phyloP scores from a whole-genome alignment of 345 rosid genomes.

The Pistacia integerrima region DNA sequence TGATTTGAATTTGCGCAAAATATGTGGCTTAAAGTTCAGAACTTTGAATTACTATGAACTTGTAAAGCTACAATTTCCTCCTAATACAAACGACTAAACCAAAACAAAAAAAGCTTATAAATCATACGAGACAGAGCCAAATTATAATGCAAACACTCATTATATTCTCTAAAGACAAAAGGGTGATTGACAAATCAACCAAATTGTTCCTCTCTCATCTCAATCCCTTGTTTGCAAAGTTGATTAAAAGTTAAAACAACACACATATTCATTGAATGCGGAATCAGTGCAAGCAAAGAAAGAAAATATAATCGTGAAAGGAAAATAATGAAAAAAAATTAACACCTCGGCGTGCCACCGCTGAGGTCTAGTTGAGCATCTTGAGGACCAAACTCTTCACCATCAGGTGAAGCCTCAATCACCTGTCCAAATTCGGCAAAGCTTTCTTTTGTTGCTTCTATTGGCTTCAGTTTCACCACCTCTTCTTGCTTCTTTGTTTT shows the following conservation, averaged over 20 bases:
- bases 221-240: neutral
- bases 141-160: no score
- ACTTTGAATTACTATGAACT: neutral
- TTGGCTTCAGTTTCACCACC: conserved; percentile 50
- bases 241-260: neutral
- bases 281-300: neutral
- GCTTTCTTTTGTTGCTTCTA: conserved; percentile 71
- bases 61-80: no score
- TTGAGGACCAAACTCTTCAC: conserved; percentile 61
- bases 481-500: neutral
- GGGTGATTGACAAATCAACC: neutral
- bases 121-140: no score
- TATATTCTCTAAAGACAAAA: neutral
- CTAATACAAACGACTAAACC: no score
- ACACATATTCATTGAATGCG: neutral
- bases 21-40: no score
- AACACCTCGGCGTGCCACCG: conserved; percentile 69
- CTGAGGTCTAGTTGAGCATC: conserved; percentile 80
- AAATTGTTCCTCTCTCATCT: neutral
- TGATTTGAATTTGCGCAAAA: no score
- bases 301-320: neutral
- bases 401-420: conserved; percentile 58
- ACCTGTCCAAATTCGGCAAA: conserved; percentile 77
- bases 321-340: neutral
- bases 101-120: no score